Percentiles rank a stretch among this genome's conserved stretches.
Evolutionary conservation across 2,329 filamentous ascomycete species (phyloP).

Genomic region (Dactylellina leptospora): DNA sequence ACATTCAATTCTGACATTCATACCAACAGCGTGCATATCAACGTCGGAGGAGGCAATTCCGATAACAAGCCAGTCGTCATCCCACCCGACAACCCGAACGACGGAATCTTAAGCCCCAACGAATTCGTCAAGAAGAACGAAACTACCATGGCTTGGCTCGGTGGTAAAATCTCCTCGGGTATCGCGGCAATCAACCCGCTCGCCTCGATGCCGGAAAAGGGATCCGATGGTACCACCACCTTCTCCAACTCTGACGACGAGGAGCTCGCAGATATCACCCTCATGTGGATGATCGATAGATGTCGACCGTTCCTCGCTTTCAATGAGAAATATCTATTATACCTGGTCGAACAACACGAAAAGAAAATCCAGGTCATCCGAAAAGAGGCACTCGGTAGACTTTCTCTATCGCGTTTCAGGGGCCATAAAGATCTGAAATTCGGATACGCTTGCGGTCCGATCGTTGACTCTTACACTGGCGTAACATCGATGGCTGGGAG

Average conservation of each 20-base stretch:
- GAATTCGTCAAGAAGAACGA: slow-evolving; percentile 50
- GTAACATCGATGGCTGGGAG: slow-evolving; percentile 38
- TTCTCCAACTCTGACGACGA: slow-evolving; percentile 45
- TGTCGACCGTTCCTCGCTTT: slow-evolving; percentile 55
- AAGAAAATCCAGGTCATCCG: slow-evolving; percentile 33
- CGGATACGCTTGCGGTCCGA: slow-evolving; percentile 41
- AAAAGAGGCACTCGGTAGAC: slow-evolving; percentile 24
- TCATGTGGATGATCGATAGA: slow-evolving; percentile 62
- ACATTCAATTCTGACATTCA: too few species aligned
- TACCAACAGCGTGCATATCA: slow-evolving; percentile 64
- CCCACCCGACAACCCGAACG: slow-evolving; percentile 43
- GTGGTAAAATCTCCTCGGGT: slow-evolving; percentile 26
- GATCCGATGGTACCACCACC: slow-evolving; percentile 27
- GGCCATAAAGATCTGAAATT: slow-evolving; percentile 46
- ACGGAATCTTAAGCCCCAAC: slow-evolving; percentile 31
- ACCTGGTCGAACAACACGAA: slow-evolving; percentile 31
- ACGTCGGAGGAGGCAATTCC: slow-evolving; percentile 64
- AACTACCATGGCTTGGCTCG: slow-evolving; percentile 7
- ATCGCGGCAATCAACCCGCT: slow-evolving; percentile 39
- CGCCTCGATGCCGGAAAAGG: slow-evolving; percentile 16
- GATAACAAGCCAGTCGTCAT: slow-evolving; percentile 53
- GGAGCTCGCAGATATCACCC: slow-evolving; percentile 60
- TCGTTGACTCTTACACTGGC: slow-evolving; percentile 35
- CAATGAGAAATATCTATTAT: slow-evolving; percentile 54
- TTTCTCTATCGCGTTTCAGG: slow-evolving; percentile 19